Evolutionary conservation across 2,329 filamentous ascomycete species (phyloP), one percentile per base, ranked within the genome.

Genomic region (Pseudonectria buxi): DNA sequence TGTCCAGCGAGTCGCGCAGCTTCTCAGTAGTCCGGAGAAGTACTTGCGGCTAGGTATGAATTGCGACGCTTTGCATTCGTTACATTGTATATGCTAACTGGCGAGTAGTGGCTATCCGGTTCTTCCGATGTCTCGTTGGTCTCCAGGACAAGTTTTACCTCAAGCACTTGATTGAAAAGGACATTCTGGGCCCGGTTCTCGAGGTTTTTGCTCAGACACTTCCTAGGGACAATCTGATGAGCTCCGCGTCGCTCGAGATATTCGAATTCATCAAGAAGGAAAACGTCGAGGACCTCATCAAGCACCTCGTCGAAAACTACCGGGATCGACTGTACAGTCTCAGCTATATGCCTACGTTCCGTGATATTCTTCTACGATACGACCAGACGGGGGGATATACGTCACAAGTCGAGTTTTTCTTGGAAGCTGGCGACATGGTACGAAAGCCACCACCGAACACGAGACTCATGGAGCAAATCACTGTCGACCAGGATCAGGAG

Each of bases 71-170:
- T 6, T 2, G 4, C 10, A 10, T 4, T 6, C 6, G 1, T 12
- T 65, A 22, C 7, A 14, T 16, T 30, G 16, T 11, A 22, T 24
- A 28, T 38, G 32, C 46, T 59, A 50, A 59, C 36, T n/a, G 7
- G 14, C 25, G 24, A 15, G 4, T 38, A 89, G 86, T 87, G 51
- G 86, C 89, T 6, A 75, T 98, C 47, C 92, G 95, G 57, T 95
- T 95, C 64, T 90, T 96, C 67, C 84, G 90, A 24, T 86, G 85
- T 29, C 76, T 94, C 41, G 75, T 95, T 39, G 80, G 81, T 30
- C 72, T 95, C 26, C 83, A 92, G 53, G 90, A 96, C 56, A 87
- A 94, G 36, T 94, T 92, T 50, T 95, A 95, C 58, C 81, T 87
- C 52, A 83, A 81, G 35, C 83, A 95, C 50, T 76, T 96, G 49